Conservation (phyloP, 805 yeast species). For the Saccharomycopsis sp. region DNA sequence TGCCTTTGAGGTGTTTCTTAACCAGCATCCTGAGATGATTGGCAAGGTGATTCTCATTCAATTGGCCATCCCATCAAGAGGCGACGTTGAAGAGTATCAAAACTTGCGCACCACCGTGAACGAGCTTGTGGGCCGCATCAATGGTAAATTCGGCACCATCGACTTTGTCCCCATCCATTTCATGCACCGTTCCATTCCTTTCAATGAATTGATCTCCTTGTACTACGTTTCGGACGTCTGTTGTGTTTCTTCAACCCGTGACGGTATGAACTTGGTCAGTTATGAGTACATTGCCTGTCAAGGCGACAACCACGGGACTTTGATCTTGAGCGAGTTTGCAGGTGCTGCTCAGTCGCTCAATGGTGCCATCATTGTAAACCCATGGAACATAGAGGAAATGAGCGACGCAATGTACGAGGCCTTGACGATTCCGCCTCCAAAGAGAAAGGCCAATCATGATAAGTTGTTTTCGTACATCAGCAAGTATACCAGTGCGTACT, state of each 20-base stretch:
- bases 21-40: slow-evolving; percentile 95
- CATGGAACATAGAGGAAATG: slow-evolving; percentile 96
- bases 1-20: slow-evolving; percentile 87
- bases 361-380: slow-evolving; percentile 90
- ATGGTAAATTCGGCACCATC: slow-evolving; percentile 92
- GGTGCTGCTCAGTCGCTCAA: slow-evolving; percentile 99
- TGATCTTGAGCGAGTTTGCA: slow-evolving; percentile 88
- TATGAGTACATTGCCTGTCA: slow-evolving; percentile 98
- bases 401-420: slow-evolving; percentile 81
- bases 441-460: slow-evolving; percentile 66
- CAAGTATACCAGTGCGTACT: slow-evolving; percentile 88
- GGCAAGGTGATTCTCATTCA: slow-evolving; percentile 94
- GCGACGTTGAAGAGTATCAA: slow-evolving; percentile 97
- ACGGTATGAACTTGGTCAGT: slow-evolving; percentile 96
- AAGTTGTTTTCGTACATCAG: slow-evolving; percentile 80
- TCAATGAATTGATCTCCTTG: slow-evolving; percentile 83
- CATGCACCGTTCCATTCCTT: slow-evolving; percentile 85
- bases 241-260: slow-evolving; percentile 87
- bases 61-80: slow-evolving; percentile 95
- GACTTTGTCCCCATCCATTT: slow-evolving; percentile 98
- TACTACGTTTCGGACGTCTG: slow-evolving; percentile 86
- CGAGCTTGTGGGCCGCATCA: slow-evolving; percentile 92
- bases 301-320: slow-evolving; percentile 71
- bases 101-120: slow-evolving; percentile 87
- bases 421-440: slow-evolving; percentile 75